Evolutionary conservation across 1,139 yeast species (phyloP), one percentile per base, ranked within the genome.

Genomic region (Debaryomyces subglobosus): DNA sequence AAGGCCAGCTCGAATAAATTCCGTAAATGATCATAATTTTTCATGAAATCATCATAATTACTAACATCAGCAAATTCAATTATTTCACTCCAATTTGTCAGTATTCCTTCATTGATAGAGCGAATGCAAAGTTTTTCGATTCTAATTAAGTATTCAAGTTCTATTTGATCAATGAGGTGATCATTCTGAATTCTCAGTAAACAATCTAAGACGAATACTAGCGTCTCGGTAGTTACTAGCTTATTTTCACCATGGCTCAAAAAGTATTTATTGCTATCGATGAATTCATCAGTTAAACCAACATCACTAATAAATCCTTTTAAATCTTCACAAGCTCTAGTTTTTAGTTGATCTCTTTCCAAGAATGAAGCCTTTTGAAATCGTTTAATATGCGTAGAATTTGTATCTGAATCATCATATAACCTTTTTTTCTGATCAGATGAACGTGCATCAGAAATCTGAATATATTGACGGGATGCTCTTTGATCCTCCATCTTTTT

Each of bases 51-150:
- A 24, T 25, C 35, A 33, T 13, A 34, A 50, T 49, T 21, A 36
- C 39, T 7, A 37, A 21, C 27, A 3, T 48, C 42, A 15, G 44
- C 38, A 10, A 55, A n/a, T 10, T 46, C 45, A 6, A 44, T 43
- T 29, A 16, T 16, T 30, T 47, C 50, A 39, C 35, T 42, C 52
- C 53, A 52, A 21, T 33, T 9, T 5, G 34, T 23, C 4, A 60
- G 60, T 5, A 52, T 40, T 3, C 61, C 60, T 18, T 56, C 47
- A 5, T 52, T 54, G 8, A 71, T 44, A 0, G 65, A 54, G 23
- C 48, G 53, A 30, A 57, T 39, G 35, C 66, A 53, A 9, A 68
- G 43, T 2, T 49, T 53, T 44, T 65, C 64, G 1, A 70, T 51
- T 36, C 65, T 53, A 2, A 58, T 50, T 18, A 66, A 50, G n/a